Evolutionary conservation across 352 stramenopile species (phyloP), one percentile per base, ranked within the genome.

Genomic region (Phytopythium vexans): DNA sequence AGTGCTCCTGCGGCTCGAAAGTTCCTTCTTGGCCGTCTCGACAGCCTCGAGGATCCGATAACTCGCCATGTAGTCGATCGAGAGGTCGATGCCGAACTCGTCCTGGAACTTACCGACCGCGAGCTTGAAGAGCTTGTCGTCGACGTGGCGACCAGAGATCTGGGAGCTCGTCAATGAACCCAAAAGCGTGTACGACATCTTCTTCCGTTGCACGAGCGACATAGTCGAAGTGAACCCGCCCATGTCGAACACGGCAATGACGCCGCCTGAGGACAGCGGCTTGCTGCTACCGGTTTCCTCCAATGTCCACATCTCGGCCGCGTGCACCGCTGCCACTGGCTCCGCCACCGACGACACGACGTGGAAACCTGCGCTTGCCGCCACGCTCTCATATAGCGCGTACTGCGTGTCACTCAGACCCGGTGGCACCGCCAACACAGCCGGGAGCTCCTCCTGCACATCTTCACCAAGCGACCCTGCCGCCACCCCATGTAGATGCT

Each of bases 241-340:
- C 54, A 91, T 88, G 52, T 92, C 78, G 33, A 92, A 77, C 10
- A 92, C 76, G 4, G 66, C 81, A 36, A 89, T 81, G 3, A 60
- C 57, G 0, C 61, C 61, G 49, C 54, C 34, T 34, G 60, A 40
- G 6, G 64, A 58, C 31, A 71, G 27, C 3, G 15, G 32, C 39
- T 79, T 58, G 9, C 59, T 31, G 33, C 34, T 60, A 10, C 36
- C 53, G 14, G 72, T 54, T 12, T 82, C 72, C 37, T 80, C 50
- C 3, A 55, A 37, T 5, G 70, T 66, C 8, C 62, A 74, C 11
- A 49, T 64, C 46, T 87, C 77, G 6, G 58, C 72, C 6, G 76
- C 74, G 53, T 88, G 66, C 16, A 89, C 51, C 8, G 76, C 81
- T 9, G 81, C 81, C n/a, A 92, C 54, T 1, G 78, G 70, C 43